Evolutionary conservation across 2,329 filamentous ascomycete species (phyloP), one percentile per base, ranked within the genome.

Genomic region (Exophiala sp.): DNA sequence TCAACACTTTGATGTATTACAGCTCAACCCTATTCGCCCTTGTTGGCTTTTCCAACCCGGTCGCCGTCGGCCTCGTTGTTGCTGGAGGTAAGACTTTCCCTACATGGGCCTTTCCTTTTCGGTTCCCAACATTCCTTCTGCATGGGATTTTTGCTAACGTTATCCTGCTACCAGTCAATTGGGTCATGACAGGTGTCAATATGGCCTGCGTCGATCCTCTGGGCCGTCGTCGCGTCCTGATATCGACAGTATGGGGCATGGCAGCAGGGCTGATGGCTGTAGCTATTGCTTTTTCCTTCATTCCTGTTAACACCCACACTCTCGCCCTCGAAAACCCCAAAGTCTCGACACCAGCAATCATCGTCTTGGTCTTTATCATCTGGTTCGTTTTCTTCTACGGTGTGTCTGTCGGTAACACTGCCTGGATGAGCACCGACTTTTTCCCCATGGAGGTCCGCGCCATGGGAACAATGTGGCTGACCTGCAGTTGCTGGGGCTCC

Each of bases 391-490:
- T 88, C 10, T 80, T 86, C 1, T 96, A 94, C 67, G 91, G 91
- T 1, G 76, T 91, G 1, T 91, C 91, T 2, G 78, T 96, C 2
- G 92, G 92, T 8, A 94, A 90, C 64, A 89, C 96, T 2, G 91
- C 92, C 0, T 96, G 92, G 92, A 91, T 95, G 79, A 90, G 96
- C 72, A 89, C 86, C 63, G 92, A 96, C 72, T 81, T 96, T 33
- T 96, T 96, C 67, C 88, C 91, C 1, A 67, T 82, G 29, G 73
- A 77, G 16, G 75, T 87, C 48, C 80, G 85, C 57, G 85, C 82
- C 68, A 71, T 83, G 14, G 81, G 83, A 29, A 85, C 82, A 1
- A 77, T 78, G 16, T 68, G 85, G 34, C 75, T 80, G 9, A 82
- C 91, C 8, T 86, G 85, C 6, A 94, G 88, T 5, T 96, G 87